phyloP scores from a whole-genome alignment of 75 land plant genomes.

The Pseudotsuga menziesii region DNA sequence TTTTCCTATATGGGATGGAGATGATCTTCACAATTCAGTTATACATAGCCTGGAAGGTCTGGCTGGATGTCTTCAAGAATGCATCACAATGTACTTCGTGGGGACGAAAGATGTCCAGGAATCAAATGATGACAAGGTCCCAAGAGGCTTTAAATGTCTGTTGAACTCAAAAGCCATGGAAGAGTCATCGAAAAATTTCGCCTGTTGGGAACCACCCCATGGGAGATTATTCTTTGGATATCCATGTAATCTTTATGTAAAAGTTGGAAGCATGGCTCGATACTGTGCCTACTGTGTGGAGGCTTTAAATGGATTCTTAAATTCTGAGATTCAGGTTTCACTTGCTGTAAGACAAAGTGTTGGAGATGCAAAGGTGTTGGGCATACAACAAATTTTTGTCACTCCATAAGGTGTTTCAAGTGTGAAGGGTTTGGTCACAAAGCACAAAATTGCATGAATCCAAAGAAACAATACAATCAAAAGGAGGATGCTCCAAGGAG shows the following conservation, averaged over 20 bases:
- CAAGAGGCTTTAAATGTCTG: slow-evolving; percentile 37
- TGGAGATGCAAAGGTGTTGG: no score
- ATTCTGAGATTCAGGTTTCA: slow-evolving; percentile 11
- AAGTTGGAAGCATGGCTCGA: slow-evolving; percentile 56
- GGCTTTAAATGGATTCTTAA: slow-evolving; percentile 32
- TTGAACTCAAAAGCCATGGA: slow-evolving; percentile 64
- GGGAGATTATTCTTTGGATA: slow-evolving; percentile 39
- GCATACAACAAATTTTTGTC: no score
- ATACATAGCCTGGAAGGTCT: slow-evolving; percentile 46
- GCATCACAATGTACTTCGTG: neutral
- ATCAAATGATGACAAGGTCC: neutral
- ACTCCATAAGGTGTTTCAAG: no score
- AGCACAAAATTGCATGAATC: no score
- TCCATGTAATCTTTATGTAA: slow-evolving; percentile 71
- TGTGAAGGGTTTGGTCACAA: no score
- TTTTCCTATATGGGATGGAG: slow-evolving; percentile 69
- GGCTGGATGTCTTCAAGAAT: slow-evolving; percentile 44
- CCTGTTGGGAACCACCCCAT: slow-evolving; percentile 80
- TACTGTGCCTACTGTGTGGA: slow-evolving; percentile 61
- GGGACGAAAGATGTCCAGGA: neutral
- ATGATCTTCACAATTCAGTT: slow-evolving; percentile 57
- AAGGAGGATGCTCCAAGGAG: no score
- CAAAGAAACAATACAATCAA: no score
- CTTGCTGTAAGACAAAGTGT: no score
- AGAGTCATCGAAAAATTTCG: slow-evolving; percentile 51